phyloP scores from a whole-genome alignment of 352 stramenopile genomes.

The Phytophthora ohioensis region DNA sequence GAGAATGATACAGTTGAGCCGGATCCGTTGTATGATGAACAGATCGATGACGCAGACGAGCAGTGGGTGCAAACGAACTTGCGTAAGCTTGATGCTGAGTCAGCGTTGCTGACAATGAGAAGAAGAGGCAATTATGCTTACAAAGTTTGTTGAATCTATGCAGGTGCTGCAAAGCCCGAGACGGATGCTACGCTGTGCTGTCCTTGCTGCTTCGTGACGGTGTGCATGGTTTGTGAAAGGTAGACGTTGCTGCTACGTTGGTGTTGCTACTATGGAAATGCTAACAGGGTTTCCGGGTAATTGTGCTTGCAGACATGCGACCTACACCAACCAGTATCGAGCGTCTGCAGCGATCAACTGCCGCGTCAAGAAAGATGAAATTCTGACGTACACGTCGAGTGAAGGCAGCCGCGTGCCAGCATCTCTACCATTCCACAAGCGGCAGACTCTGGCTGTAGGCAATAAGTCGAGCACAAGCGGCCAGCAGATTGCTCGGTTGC shows the following conservation, averaged over 20 bases:
- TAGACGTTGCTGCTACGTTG: conserved; percentile 18
- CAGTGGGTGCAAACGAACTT: conserved; percentile 77
- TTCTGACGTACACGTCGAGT: conserved; percentile 61
- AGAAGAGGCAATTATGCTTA: conserved; percentile 7
- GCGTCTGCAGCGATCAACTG: conserved; percentile 71
- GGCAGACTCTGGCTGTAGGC: conserved; percentile 31
- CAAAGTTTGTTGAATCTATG: conserved; percentile 8
- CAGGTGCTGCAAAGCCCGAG: conserved; percentile 21
- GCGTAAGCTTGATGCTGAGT: conserved; percentile 37
- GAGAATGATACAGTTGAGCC: conserved; percentile 37
- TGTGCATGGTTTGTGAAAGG: conserved; percentile 81
- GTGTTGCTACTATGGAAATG: not conserved
- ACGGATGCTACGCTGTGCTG: conserved; percentile 77
- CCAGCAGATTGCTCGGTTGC: conserved; percentile 36
- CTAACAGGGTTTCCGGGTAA: conserved; percentile 7
- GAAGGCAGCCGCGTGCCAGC: conserved; percentile 20
- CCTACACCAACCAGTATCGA: conserved; percentile 80
- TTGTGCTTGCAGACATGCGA: conserved; percentile 50
- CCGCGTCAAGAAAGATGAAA: conserved; percentile 73
- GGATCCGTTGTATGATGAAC: conserved; percentile 74
- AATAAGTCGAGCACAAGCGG: conserved; percentile 25
- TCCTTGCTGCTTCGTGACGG: conserved; percentile 83
- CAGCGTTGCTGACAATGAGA: no score
- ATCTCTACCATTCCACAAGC: conserved; percentile 52
- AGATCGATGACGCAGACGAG: conserved; percentile 69